A percentile compares a stretch with the other conserved stretches of the same genome.
Evolutionary conservation across 352 stramenopile genomes (phyloP).

Genomic region (Plasmopara halstedii): DNA sequence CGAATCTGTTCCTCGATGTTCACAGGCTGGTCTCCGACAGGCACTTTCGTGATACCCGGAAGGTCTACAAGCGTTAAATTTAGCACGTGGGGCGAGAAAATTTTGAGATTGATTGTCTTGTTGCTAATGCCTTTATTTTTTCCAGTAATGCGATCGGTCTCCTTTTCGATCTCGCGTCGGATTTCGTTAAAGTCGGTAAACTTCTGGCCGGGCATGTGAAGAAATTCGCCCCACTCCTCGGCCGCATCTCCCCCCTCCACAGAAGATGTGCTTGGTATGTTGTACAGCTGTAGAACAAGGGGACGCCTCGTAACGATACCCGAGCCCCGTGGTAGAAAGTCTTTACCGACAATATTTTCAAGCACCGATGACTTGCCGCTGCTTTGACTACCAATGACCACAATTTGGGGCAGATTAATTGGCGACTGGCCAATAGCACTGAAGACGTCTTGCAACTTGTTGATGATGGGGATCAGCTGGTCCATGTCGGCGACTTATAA

Average conservation of each 20-base stretch:
- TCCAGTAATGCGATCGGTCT: slow-evolving; percentile 94
- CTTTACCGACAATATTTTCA: slow-evolving; percentile 92
- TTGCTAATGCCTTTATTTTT: slow-evolving; percentile 98
- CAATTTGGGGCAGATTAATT: slow-evolving; percentile 97
- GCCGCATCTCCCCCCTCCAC: slow-evolving; percentile 22
- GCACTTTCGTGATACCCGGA: slow-evolving; percentile 97
- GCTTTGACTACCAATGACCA: slow-evolving; percentile 96
- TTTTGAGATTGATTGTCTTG: slow-evolving; percentile 98
- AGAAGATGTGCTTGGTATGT: slow-evolving; percentile 41
- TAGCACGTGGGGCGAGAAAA: slow-evolving; percentile 96
- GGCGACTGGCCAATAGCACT: slow-evolving; percentile 91
- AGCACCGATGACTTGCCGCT: slow-evolving; percentile 95
- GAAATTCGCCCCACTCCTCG: slow-evolving; percentile 97
- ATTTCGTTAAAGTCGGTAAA: slow-evolving; percentile 98
- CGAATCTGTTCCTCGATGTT: slow-evolving; percentile 99
- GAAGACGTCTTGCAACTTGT: slow-evolving; percentile 99
- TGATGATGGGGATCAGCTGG: slow-evolving; percentile 98
- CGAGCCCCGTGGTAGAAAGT: slow-evolving; percentile 95
- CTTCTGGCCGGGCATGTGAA: slow-evolving; percentile 93
- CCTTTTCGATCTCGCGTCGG: slow-evolving; percentile 95
- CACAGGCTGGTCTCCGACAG: slow-evolving; percentile 96
- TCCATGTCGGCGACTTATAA: slow-evolving; percentile 80
- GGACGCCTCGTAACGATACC: slow-evolving; percentile 98
- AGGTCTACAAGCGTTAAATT: slow-evolving; percentile 99
- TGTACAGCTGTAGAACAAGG: slow-evolving; percentile 98